Evolutionary conservation across 345 rosid genomes (phyloP).

Genomic region (Linum lewisii): DNA sequence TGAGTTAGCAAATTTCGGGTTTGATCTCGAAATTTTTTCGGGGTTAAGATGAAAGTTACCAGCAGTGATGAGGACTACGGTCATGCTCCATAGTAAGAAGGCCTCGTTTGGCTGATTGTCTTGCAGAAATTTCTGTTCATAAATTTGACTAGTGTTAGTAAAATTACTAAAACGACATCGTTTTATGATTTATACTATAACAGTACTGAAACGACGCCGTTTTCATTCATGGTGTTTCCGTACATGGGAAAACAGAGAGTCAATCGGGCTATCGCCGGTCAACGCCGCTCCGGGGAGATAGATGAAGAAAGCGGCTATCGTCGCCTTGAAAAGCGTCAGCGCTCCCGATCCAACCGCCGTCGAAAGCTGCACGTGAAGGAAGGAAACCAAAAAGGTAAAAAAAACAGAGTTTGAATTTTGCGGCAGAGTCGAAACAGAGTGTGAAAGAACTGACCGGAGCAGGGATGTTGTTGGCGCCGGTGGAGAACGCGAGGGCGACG

Average conservation of each 20-base stretch:
- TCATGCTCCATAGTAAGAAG: slow-evolving; percentile 31
- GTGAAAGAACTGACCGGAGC: slow-evolving; percentile 18
- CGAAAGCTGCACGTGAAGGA: slow-evolving; percentile 24
- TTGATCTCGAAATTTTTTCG: too few relatives aligned
- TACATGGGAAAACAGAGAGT: slow-evolving; percentile 21
- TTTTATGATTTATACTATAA: too few relatives aligned
- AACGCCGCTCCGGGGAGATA: slow-evolving; percentile 26
- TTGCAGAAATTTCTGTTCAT: slow-evolving; percentile 18
- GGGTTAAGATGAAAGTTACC: slow-evolving; percentile 9
- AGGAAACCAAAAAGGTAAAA: neutral
- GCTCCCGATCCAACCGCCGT: slow-evolving; percentile 23
- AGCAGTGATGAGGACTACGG: slow-evolving; percentile 23
- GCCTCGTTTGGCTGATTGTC: slow-evolving; percentile 30
- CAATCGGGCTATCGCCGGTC: slow-evolving; percentile 17
- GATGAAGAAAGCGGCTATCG: slow-evolving; percentile 20
- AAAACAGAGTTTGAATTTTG: neutral
- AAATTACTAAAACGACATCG: too few relatives aligned
- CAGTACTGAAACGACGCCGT: neutral
- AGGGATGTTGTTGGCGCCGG: slow-evolving; percentile 25
- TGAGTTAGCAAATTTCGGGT: too few relatives aligned
- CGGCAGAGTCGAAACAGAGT: neutral
- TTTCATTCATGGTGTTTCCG: neutral
- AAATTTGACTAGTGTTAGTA: neutral
- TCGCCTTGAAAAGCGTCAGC: slow-evolving; percentile 22
- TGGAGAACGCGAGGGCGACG: slow-evolving; percentile 16